Conservation (phyloP, 305 asterid species). For the Rubia tinctorum region DNA sequence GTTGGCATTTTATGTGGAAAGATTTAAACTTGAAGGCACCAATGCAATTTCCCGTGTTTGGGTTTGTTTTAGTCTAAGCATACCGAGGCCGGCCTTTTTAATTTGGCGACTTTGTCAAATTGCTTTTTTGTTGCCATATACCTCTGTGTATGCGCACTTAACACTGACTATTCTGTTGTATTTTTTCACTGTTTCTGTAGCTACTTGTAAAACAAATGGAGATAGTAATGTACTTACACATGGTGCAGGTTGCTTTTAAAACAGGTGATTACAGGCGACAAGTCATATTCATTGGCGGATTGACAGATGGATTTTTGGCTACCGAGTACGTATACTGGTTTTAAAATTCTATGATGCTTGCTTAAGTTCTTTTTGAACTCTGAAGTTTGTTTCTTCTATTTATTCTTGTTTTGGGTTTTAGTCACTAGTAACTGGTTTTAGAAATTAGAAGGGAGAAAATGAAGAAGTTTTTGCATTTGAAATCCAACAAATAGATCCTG, state of each 20-base stretch:
- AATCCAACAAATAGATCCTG: neutral
- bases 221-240: neutral
- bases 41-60: neutral
- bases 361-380: neutral
- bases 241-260: slow-evolving; percentile 85
- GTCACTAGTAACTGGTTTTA: neutral
- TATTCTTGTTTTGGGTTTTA: neutral
- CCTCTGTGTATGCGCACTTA: neutral
- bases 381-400: neutral
- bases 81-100: neutral
- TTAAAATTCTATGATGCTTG: slow-evolving; percentile 4
- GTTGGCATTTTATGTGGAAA: neutral
- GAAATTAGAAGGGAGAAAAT: neutral
- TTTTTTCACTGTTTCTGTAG: neutral
- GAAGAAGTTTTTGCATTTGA: neutral
- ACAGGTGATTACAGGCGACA: slow-evolving; percentile 87
- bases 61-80: neutral
- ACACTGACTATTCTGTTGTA: neutral
- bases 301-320: slow-evolving; percentile 93
- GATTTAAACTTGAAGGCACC: slow-evolving; percentile 5
- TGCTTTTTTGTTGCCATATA: neutral
- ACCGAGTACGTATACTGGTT: slow-evolving; percentile 61
- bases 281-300: slow-evolving; percentile 91
- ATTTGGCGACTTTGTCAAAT: neutral
- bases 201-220: neutral